Base-by-base conservation (phyloP, 2,329 filamentous ascomycete genomes). In the Apiospora phragmitis region DNA sequence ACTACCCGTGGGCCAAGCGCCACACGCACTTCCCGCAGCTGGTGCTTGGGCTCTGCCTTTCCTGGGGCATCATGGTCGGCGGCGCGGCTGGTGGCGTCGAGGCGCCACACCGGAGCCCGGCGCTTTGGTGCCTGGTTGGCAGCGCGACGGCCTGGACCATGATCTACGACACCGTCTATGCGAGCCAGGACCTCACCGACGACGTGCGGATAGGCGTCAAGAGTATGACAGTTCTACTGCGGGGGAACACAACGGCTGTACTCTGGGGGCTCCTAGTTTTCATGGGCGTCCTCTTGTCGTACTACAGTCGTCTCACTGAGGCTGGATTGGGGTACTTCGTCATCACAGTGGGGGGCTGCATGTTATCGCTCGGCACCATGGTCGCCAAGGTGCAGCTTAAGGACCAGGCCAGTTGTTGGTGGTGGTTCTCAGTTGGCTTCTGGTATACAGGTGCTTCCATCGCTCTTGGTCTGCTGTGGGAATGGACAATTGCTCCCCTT, bases 1-100 rank as follows among this genome's bases (percentile, higher is more conserved):
- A 82, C 16, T 88, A 88, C 75, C 84, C 86, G 1, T 80, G 87
- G 38, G 83, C 83, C 71, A 89, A 88, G 76, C 83, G 86, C 26
- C 75, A 87, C 42, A 87, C 85, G 51, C 79, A 87, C 74, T 88
- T 86, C 72, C 86, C 87, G 1, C 87, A 88, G 73, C 80, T 84
- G 45, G 81, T 86, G 7, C 77, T 88, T 9, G 86, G 86, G 5
- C 77, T 86, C 71, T 83, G 83, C 29, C 85, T 87, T 71, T 85
- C 85, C 1, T 86, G 82, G 82, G 85, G 82, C 21, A 81, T 85
- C 9, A 82, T 86, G 35, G 84, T 87, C 81, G 83, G 83, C 18
- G 83, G 83, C 68, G 81, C 83, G 0, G 81, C 83, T 0, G 73
- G 86, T 69, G 83, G 83, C 0, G 74, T 86, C 29, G 83, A 86